Evolutionary conservation across 495 filamentous ascomycete species (phyloP).

Genomic region (Penicillium macrosclerotiorum): DNA sequence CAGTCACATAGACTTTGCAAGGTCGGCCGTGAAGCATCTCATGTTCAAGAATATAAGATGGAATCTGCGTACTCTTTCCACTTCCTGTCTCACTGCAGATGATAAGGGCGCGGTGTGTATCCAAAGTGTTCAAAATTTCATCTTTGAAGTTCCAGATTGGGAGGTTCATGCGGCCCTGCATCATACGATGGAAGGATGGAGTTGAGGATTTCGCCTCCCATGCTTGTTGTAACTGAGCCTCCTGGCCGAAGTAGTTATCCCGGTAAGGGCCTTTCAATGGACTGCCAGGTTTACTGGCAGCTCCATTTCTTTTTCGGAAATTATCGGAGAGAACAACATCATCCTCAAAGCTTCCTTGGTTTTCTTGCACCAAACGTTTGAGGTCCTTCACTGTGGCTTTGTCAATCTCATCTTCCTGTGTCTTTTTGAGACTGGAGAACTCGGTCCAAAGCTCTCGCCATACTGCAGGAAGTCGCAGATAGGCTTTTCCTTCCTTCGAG

Average conservation of each 20-base stretch:
- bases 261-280: slow-evolving; percentile 32
- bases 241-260: slow-evolving; percentile 41
- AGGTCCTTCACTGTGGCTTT: slow-evolving; percentile 53
- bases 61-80: slow-evolving; percentile 96
- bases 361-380: slow-evolving; percentile 48
- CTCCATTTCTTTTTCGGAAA: slow-evolving; percentile 61
- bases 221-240: slow-evolving; percentile 55
- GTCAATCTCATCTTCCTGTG: slow-evolving; percentile 65
- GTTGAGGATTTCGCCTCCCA: slow-evolving; percentile 69
- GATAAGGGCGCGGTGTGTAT: slow-evolving; percentile 77
- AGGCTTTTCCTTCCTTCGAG: slow-evolving; percentile 81
- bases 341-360: slow-evolving; percentile 53
- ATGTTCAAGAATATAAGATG: slow-evolving; percentile 85
- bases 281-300: slow-evolving; percentile 43
- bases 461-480: slow-evolving; percentile 68
- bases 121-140: slow-evolving; percentile 69
- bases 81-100: slow-evolving; percentile 94
- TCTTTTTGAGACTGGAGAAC: slow-evolving; percentile 65
- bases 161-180: slow-evolving; percentile 61
- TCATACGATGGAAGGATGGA: slow-evolving; percentile 49
- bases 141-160: slow-evolving; percentile 87
- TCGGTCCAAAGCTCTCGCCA: slow-evolving; percentile 90
- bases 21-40: slow-evolving; percentile 73
- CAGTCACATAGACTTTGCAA: slow-evolving; percentile 93
- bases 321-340: slow-evolving; percentile 71